phyloP scores from a whole-genome alignment of 305 asterid species.

The Petunia hybrid region DNA sequence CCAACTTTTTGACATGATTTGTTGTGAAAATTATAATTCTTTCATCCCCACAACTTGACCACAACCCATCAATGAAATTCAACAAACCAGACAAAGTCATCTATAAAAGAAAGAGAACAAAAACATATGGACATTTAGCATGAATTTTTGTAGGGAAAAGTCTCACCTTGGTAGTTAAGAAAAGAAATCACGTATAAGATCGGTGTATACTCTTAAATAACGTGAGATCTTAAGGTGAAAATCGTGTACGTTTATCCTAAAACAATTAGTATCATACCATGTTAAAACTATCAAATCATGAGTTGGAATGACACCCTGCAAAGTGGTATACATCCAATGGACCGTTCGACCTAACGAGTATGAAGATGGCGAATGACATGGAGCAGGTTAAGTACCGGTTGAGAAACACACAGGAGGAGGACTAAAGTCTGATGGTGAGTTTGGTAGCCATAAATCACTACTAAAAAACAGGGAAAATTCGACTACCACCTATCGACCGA shows the following conservation, averaged over 20 bases:
- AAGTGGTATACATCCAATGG: neutral
- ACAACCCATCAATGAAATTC: conserved; percentile 58
- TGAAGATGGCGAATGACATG: neutral
- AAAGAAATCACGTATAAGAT: neutral
- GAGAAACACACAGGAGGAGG: neutral
- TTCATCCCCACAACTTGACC: conserved; percentile 64
- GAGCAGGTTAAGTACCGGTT: neutral
- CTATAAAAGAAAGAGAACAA: conserved; percentile 4
- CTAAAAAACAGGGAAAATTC: too few relatives aligned
- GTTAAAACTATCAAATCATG: neutral
- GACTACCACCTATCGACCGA: too few relatives aligned
- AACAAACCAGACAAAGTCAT: conserved; percentile 49
- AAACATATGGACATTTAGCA: neutral
- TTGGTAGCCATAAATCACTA: too few relatives aligned
- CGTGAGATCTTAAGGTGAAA: neutral
- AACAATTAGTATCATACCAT: neutral
- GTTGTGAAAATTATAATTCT: conserved; percentile 58
- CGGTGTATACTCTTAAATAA: neutral
- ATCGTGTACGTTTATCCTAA: too few relatives aligned
- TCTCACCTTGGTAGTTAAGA: neutral
- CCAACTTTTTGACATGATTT: conserved; percentile 50
- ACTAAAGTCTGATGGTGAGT: neutral
- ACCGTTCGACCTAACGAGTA: neutral
- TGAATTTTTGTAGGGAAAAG: neutral
- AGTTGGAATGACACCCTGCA: neutral